Evolutionary conservation across 1,139 yeast species (phyloP).

Genomic region (Geotrichum citri-aurantii): DNA sequence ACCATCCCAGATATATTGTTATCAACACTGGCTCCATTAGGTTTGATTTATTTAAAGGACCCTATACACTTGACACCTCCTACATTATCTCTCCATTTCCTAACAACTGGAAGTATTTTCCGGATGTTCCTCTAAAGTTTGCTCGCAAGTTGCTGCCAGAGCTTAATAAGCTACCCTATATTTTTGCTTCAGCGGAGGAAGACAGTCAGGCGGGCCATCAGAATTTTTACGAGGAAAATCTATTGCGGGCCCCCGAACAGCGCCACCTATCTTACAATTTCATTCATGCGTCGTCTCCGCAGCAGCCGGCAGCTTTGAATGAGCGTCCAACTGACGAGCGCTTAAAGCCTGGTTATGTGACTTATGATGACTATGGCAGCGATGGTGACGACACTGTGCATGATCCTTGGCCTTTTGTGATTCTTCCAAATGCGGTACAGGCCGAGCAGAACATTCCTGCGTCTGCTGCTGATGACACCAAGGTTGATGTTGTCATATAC

Average conservation of each 20-base stretch:
- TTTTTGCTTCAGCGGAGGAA: conserved; percentile 28
- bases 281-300: neutral
- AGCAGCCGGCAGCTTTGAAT: neutral
- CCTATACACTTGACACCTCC: conserved; percentile 73
- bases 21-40: conserved; percentile 87
- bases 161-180: conserved; percentile 49
- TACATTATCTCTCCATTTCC: conserved; percentile 82
- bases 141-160: conserved; percentile 46
- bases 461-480: conserved; percentile 27
- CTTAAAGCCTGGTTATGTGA: conserved; percentile 59
- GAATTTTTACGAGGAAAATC: conserved; percentile 1
- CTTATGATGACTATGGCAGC: conserved; percentile 74
- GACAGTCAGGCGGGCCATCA: neutral
- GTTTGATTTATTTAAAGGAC: conserved; percentile 82
- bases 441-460: conserved; percentile 35
- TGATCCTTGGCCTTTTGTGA: conserved; percentile 50
- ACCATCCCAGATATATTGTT: conserved; percentile 51
- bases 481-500: conserved; percentile 69
- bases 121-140: conserved; percentile 45
- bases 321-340: neutral
- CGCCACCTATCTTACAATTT: conserved; percentile 9
- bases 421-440: conserved; percentile 73
- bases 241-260: conserved; percentile 21
- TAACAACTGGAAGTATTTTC: conserved; percentile 65
- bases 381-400: conserved; percentile 91